A percentile compares a stretch with the other conserved stretches of the same genome.
Conservation (phyloP, 768 basidiomycete species). For the Holtermanniella nyarrowii region DNA sequence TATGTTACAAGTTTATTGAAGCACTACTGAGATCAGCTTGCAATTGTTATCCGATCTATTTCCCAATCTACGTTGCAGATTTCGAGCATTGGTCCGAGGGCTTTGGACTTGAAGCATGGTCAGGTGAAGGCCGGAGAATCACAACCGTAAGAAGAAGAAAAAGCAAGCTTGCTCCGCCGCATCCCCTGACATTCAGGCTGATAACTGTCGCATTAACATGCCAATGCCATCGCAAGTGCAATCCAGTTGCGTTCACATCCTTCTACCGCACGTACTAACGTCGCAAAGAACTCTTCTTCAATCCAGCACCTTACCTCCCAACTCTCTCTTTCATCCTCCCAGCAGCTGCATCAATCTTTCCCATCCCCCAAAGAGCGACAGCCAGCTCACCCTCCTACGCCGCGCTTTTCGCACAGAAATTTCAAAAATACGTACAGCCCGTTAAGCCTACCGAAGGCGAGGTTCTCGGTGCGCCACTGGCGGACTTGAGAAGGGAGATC, state of each 20-base stretch:
- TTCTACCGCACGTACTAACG: conserved; percentile 11
- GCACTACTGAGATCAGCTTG: conserved; percentile 21
- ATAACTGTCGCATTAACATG: conserved; percentile 20
- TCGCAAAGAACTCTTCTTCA: conserved; percentile 22
- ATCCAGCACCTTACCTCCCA: conserved; percentile 27
- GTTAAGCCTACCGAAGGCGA: conserved; percentile 1
- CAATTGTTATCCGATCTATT: conserved; percentile 34
- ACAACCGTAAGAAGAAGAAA: conserved; percentile 26
- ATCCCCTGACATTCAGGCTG: conserved; percentile 10
- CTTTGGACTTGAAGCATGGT: too few relatives aligned
- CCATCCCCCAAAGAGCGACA: not conserved
- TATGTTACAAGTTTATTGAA: conserved; percentile 1
- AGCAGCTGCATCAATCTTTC: not conserved
- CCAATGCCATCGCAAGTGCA: conserved; percentile 16
- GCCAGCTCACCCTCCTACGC: not conserved
- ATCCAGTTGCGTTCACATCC: conserved; percentile 11
- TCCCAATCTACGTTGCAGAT: conserved; percentile 34
- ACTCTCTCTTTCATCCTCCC: conserved; percentile 12
- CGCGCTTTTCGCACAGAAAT: conserved; percentile 11
- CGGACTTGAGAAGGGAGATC: conserved; percentile 9
- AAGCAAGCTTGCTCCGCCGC: conserved; percentile 9
- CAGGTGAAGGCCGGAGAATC: conserved; percentile 16
- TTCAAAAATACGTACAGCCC: conserved; percentile 19
- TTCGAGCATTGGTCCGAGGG: conserved; percentile 20
- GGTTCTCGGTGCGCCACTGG: conserved; percentile 18